phyloP scores from a whole-genome alignment of 2,329 filamentous ascomycete genomes.

The Epicoccum sorghinum region DNA sequence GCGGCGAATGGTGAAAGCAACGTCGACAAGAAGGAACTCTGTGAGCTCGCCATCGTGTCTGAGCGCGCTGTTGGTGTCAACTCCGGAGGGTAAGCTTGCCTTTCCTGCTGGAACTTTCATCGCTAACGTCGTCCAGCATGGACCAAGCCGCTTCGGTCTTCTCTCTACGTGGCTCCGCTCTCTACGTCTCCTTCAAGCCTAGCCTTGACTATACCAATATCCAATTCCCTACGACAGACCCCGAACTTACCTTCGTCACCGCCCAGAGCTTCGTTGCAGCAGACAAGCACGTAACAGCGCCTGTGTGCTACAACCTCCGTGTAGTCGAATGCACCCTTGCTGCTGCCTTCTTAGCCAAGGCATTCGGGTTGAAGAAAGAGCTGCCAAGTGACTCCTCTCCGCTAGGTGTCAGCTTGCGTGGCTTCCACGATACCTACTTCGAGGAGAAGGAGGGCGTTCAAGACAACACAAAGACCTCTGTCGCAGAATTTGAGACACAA shows the following conservation, averaged over 20 bases:
- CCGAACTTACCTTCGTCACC: constrained; percentile 88
- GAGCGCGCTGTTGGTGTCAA: constrained; percentile 96
- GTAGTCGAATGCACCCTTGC: constrained; percentile 95
- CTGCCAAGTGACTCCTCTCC: constrained; percentile 82
- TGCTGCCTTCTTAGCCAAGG: constrained; percentile 69
- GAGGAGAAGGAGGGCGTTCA: constrained; percentile 56
- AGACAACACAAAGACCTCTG: constrained; percentile 55
- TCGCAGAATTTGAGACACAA: constrained; percentile 62
- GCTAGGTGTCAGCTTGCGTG: constrained; percentile 80
- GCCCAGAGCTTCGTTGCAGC: constrained; percentile 93
- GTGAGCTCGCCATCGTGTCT: constrained; percentile 91
- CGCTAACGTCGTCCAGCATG: constrained; percentile 68
- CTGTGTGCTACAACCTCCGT: constrained; percentile 93
- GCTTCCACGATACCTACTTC: constrained; percentile 86
- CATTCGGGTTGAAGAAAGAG: constrained; percentile 60
- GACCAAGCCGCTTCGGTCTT: constrained; percentile 97
- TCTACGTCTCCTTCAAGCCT: constrained; percentile 90
- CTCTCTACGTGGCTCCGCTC: constrained; percentile 80
- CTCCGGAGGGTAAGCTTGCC: constrained; percentile 75
- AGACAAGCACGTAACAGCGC: constrained; percentile 92
- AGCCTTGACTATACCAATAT: constrained; percentile 77
- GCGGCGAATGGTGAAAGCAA: constrained; percentile 77
- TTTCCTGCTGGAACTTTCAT: neutral
- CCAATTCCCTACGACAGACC: constrained; percentile 78
- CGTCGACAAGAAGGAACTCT: constrained; percentile 89